These are phyloP conservation scores for Colletotrichum sojae DNA, from an alignment of 2,329 filamentous ascomycete genomes.

Conservation along the genomic window DNA sequence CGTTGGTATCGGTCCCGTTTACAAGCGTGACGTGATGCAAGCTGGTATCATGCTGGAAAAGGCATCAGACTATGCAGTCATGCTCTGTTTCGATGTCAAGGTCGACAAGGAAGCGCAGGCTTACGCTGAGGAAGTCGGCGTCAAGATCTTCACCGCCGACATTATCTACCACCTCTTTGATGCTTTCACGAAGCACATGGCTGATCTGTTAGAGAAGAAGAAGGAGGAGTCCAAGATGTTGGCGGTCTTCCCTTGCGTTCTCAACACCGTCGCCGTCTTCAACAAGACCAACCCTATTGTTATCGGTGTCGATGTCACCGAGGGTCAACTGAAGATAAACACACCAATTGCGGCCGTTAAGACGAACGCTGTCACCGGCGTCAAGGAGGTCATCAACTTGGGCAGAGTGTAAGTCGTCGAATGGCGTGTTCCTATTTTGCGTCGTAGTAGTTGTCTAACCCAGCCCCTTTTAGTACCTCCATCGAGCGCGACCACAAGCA, in stretches of 20 bases:
- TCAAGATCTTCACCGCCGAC: slow-evolving; percentile 98
- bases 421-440: background rate
- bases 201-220: slow-evolving; percentile 86
- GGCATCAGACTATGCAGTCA: slow-evolving; percentile 94
- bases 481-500: slow-evolving; percentile 99
- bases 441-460: background rate
- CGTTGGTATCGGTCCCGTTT: slow-evolving; percentile 97
- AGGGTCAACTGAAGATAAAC: slow-evolving; percentile 87
- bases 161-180: slow-evolving; percentile 99
- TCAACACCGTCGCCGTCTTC: slow-evolving; percentile 92
- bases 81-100: slow-evolving; percentile 99
- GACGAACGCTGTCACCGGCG: slow-evolving; percentile 81
- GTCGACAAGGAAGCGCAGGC: slow-evolving; percentile 95
- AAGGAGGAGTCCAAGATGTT: slow-evolving; percentile 97
- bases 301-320: slow-evolving; percentile 94
- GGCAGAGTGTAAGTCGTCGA: slow-evolving; percentile 87
- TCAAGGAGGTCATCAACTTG: slow-evolving; percentile 86
- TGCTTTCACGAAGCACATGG: slow-evolving; percentile 95
- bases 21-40: slow-evolving; percentile 98
- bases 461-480: slow-evolving; percentile 74
- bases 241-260: slow-evolving; percentile 96
- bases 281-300: slow-evolving; percentile 98
- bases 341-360: slow-evolving; percentile 93
- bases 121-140: slow-evolving; percentile 93
- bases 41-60: slow-evolving; percentile 97